Conservation (phyloP, 169 alveolate genomes). For the Plasmodium yoelii region DNA sequence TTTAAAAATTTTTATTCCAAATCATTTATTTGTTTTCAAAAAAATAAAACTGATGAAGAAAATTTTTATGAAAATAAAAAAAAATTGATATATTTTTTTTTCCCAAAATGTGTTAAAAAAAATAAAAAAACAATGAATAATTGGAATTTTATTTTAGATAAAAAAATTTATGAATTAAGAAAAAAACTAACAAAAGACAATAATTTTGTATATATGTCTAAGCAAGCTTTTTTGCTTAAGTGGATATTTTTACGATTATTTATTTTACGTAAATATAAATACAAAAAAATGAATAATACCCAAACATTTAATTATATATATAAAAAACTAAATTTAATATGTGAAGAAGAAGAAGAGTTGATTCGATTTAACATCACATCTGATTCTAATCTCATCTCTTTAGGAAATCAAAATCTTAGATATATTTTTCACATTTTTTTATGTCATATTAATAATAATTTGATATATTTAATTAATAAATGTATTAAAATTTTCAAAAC, state of each 20-base stretch:
- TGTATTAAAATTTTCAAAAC: not conserved
- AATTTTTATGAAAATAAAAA: conserved; percentile 47
- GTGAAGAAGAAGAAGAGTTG: not conserved
- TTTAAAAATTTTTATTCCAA: conserved; percentile 43
- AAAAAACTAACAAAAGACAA: conserved; percentile 16
- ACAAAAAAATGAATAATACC: conserved; percentile 1
- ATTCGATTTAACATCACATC: conserved; percentile 20
- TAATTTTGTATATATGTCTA: conserved; percentile 39
- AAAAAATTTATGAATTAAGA: conserved; percentile 5
- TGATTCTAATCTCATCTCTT: not conserved
- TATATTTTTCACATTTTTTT: conserved; percentile 12
- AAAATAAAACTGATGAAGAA: conserved; percentile 52
- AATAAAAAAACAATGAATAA: conserved; percentile 1
- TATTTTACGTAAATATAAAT: conserved; percentile 35
- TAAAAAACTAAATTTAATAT: conserved; percentile 32
- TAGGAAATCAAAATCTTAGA: conserved; percentile 9
- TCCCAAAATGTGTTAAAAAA: conserved; percentile 18
- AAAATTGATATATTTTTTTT: conserved; percentile 37
- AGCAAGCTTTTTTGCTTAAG: conserved; percentile 29
- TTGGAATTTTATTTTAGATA: not conserved
- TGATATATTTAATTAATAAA: not conserved
- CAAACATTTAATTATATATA: conserved; percentile 29
- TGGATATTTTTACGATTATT: conserved; percentile 59
- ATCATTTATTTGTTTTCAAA: conserved; percentile 37
- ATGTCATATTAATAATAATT: conserved; percentile 1